Base-by-base conservation (phyloP, 1,284 basidiomycete genomes). In the Psilocybe mexicana region DNA sequence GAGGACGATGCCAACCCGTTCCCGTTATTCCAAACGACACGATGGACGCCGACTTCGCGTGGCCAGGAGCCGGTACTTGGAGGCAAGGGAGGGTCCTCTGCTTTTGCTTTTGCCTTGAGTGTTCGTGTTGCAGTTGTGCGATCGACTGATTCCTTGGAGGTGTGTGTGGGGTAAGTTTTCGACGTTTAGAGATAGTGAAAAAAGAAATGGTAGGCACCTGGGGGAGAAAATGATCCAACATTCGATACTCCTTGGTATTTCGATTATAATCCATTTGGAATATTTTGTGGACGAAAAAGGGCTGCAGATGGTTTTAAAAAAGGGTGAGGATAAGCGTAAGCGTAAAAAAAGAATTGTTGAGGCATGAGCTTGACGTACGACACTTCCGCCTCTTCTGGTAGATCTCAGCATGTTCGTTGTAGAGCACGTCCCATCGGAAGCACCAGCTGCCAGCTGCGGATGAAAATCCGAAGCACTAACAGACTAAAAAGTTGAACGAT, bases 261-360 rank as follows among this genome's bases (percentile, higher is more conserved):
- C 86, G 83, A 66, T 85, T 92, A 67, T 92, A 93, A 73, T 97
- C 95, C 52, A 98, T 79, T 65, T 93, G 91, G 67, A 86, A 97
- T 11, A 96, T 79, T 63, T 87, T 89, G 67, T 94, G 87, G 12
- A 83, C 78, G 52, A 92, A 84, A 66, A 92, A 85, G 0, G 90
- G 88, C 91, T 94, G 62, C 18, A 18, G 18, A 18, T 23, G 14
- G 23, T 12, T 2, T 18, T 18, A 18, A 18, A 18, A 18, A 42
- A 49, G 24, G 49, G 46, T 33, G 36, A 44, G 44, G 30, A 12
- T 12, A 18, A 18, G 18, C 18, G 18, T 18, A 33, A 33, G 30
- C 8, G 30, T 8, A 33, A 33, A 33, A 33, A 33, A 18, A 18
- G 18, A 18, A 18, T 18, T 33, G 8, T 33, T 33, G 8, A 6